Conservation (phyloP, 1,284 basidiomycete genomes). For the Cystobasidiaceae sp. region DNA sequence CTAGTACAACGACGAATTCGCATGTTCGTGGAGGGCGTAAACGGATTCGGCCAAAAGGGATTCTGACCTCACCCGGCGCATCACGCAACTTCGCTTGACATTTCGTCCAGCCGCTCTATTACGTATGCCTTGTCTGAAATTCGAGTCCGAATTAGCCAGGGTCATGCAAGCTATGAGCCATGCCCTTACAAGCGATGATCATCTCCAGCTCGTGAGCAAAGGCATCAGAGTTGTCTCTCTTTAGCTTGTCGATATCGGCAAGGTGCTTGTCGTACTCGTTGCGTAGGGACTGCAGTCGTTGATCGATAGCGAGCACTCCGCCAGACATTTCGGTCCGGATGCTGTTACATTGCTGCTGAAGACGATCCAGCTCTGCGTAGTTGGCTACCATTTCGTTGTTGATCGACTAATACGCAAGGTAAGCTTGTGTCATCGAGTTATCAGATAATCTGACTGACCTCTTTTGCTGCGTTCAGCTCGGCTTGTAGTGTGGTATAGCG, state of each 20-base stretch:
- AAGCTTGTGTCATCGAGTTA: not conserved
- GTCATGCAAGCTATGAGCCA: not conserved
- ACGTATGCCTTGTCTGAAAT: conserved; percentile 30
- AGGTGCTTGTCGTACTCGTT: conserved; percentile 28
- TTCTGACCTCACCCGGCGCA: too few species aligned
- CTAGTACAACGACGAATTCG: too few species aligned
- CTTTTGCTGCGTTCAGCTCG: conserved; percentile 31
- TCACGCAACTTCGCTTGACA: conserved; percentile 24
- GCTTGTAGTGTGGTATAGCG: conserved; percentile 33
- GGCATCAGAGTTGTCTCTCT: conserved; percentile 26
- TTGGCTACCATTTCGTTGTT: conserved; percentile 23
- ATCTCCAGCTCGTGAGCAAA: conserved; percentile 27
- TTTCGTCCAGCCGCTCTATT: conserved; percentile 20
- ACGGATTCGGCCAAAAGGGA: too few species aligned
- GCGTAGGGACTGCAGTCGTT: conserved; percentile 26
- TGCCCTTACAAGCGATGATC: conserved; percentile 23
- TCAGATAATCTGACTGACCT: conserved; percentile 30
- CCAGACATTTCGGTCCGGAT: conserved; percentile 30
- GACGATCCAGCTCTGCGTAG: conserved; percentile 14
- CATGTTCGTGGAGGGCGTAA: too few species aligned
- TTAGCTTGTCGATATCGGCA: conserved; percentile 26
- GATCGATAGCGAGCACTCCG: conserved; percentile 31
- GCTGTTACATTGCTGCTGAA: conserved; percentile 25
- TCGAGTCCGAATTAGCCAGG: not conserved
- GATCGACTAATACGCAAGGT: conserved; percentile 1